Conservation (phyloP, 73 alveolate genomes). For the Loxodes magnus region DNA sequence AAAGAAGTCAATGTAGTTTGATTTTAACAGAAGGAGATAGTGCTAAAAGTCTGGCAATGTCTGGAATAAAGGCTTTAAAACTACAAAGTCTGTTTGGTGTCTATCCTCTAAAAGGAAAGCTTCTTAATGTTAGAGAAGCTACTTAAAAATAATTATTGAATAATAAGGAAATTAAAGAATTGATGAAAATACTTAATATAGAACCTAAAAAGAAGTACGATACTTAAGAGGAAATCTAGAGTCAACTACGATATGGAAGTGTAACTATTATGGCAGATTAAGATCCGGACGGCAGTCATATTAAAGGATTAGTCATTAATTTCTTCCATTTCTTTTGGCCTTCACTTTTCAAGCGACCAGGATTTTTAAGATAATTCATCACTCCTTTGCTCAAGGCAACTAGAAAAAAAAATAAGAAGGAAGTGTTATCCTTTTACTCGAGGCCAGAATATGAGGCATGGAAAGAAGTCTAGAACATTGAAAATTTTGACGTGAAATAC, state of each 20-base stretch:
- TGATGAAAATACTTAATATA: constrained; percentile 83
- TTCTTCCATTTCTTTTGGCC: constrained; percentile 99
- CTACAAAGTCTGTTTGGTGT: constrained; percentile 68
- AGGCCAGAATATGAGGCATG: constrained; percentile 95
- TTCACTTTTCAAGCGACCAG: constrained; percentile 76
- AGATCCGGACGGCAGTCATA: constrained; percentile 99
- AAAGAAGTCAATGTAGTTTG: constrained; percentile 83
- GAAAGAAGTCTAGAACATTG: constrained; percentile 66
- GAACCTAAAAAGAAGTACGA: constrained; percentile 60
- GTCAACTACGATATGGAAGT: constrained; percentile 34
- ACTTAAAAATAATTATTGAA: constrained; percentile 53
- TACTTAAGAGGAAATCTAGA: constrained; percentile 79
- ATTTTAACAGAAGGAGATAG: constrained; percentile 99
- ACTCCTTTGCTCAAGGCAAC: constrained; percentile 95
- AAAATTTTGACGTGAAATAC: constrained; percentile 88
- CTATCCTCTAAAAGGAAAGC: constrained; percentile 97
- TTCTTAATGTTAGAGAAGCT: constrained; percentile 97
- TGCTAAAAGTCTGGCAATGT: constrained; percentile 97
- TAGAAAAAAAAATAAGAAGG: not conserved
- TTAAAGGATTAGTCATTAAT: constrained; percentile 98
- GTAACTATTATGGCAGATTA: constrained; percentile 98
- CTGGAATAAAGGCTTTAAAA: constrained; percentile 62
- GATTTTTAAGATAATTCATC: constrained; percentile 92
- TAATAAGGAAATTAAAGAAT: constrained; percentile 83
- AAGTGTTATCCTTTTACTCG: constrained; percentile 15